Evolutionary conservation across 352 stramenopile genomes (phyloP), one percentile per base, ranked within the genome.

Genomic region (Pythium apleroticum): DNA sequence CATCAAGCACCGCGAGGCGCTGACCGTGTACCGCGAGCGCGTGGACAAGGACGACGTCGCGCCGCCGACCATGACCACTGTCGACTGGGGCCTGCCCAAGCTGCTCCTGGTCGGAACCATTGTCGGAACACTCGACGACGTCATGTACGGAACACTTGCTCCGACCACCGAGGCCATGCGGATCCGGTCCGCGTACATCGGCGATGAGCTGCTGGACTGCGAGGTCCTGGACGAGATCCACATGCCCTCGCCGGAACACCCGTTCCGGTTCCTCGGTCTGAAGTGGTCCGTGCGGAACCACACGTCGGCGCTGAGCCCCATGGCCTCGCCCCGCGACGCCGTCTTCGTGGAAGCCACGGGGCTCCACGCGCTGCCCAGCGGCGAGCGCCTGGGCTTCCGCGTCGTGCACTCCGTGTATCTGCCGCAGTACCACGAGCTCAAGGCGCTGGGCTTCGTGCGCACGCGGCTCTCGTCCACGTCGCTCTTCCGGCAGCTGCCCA

Each of bases 101-200:
- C 57, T 90, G 50, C 63, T 86, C 14, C 64, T 81, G 17, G 72
- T 80, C n/a, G 82, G 78, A 37, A 71, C 73, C 53, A 75, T 89
- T 31, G 52, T 73, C 31, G 80, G 80, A 4, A 78, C 74, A 24
- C 73, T 90, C 8, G 78, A 88, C 62, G 78, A 89, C 60, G 73
- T 84, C 52, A 84, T 86, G 74, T 86, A 82, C 60, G 78, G 80
- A 10, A 63, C 82, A 28, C 49, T 75, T 20, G 76, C 78, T 15
- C 69, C 70, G 28, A 75, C 84, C 52, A 58, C 64, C 28, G 75
- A 83, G 41, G 65, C 77, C 3, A 63, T 63, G 20, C 66, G 74
- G 27, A 66, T 76, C 33, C 71, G 65, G 14, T 78, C 66, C 30
- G 60, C 70, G 1, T 75, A 73, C 43, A 52, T 70, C n/a, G 46